phyloP scores from a whole-genome alignment of 176 grass and related monocot species.

The Alloteropsis semialata region DNA sequence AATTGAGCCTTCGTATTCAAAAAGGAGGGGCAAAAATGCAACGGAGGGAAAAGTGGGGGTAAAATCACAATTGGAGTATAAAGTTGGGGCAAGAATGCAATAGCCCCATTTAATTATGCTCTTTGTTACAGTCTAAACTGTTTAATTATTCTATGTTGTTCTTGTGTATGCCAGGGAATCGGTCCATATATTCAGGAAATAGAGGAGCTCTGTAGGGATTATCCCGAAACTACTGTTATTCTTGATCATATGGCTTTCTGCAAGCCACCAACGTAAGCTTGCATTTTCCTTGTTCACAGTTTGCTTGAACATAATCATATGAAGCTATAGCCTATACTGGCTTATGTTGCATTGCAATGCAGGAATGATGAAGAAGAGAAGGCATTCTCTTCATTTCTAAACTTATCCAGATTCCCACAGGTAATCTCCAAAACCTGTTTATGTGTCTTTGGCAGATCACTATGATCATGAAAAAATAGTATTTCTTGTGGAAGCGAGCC shows the following conservation, averaged over 20 bases:
- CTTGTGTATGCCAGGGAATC: conserved; percentile 52
- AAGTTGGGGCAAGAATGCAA: no score
- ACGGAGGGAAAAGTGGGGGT: no score
- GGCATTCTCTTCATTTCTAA: conserved; percentile 57
- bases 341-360: conserved; percentile 21
- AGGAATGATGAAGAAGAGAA: conserved; percentile 74
- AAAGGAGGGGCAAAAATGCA: no score
- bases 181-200: conserved; percentile 65
- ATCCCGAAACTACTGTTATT: conserved; percentile 69
- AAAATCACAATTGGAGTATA: no score
- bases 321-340: not conserved
- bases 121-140: not conserved
- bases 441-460: not conserved
- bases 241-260: conserved; percentile 94
- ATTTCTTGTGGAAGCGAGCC: not conserved
- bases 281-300: not conserved
- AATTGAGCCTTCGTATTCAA: no score
- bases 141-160: not conserved
- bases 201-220: conserved; percentile 67
- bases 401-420: conserved; percentile 82
- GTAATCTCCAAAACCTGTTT: conserved; percentile 26
- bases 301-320: not conserved
- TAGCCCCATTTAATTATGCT: not conserved
- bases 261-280: conserved; percentile 70
- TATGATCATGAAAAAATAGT: not conserved